Conservation (phyloP, 495 filamentous ascomycete genomes). For the Stereocaulon alpinum region DNA sequence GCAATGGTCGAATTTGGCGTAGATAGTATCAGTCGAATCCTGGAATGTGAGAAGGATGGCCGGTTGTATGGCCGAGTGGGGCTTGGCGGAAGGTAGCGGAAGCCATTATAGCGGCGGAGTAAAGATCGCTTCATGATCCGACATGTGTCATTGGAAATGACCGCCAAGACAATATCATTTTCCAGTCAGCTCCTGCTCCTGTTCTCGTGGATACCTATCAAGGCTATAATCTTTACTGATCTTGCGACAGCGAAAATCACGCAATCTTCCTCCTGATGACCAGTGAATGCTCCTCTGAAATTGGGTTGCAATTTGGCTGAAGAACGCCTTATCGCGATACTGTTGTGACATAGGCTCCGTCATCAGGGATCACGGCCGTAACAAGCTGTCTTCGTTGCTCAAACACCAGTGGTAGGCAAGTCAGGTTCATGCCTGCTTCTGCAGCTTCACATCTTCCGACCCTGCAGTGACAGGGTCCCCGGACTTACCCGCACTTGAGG, state of each 20-base stretch:
- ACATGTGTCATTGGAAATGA: not conserved
- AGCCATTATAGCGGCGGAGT: not conserved
- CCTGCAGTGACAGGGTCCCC: not conserved
- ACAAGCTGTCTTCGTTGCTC: not conserved
- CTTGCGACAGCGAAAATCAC: not conserved
- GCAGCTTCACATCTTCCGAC: not conserved
- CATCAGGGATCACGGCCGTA: not conserved
- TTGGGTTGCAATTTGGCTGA: not conserved
- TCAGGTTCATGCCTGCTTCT: not conserved
- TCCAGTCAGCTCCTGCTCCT: not conserved
- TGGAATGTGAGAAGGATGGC: not conserved
- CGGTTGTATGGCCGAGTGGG: not conserved
- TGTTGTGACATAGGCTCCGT: not conserved
- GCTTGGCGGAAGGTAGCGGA: not conserved
- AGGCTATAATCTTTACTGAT: not conserved
- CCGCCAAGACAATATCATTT: slow-evolving; percentile 5
- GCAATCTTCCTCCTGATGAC: not conserved
- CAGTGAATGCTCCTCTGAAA: too few species aligned
- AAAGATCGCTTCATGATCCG: not conserved
- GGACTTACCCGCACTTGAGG: not conserved
- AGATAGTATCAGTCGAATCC: too few species aligned
- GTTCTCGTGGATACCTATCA: not conserved
- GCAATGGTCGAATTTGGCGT: too few species aligned
- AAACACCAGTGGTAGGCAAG: not conserved
- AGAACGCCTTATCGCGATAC: slow-evolving; percentile 7